Conservation (phyloP, 2,329 filamentous ascomycete species). For the Alternaria dauci region DNA sequence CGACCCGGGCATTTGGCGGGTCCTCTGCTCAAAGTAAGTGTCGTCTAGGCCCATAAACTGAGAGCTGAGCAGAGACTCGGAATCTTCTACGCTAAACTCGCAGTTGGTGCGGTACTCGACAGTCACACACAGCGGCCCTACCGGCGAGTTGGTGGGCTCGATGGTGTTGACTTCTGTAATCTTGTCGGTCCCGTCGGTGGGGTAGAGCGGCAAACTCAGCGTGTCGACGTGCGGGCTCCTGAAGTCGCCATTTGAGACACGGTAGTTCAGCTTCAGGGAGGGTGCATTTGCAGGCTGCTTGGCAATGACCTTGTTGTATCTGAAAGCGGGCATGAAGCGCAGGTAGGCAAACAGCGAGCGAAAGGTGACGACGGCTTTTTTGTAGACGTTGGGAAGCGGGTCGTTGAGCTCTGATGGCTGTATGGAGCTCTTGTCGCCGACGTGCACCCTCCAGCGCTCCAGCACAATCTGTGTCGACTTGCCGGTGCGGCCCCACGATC, state of each 20-base stretch:
- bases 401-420: constrained; percentile 66
- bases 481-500: constrained; percentile 58
- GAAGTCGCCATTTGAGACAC: constrained; percentile 71
- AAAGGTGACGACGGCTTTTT: constrained; percentile 95
- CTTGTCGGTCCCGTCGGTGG: constrained; percentile 61
- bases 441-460: constrained; percentile 88
- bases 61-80: constrained; percentile 88
- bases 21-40: constrained; percentile 80
- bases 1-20: constrained; percentile 74
- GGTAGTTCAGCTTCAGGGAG: constrained; percentile 77
- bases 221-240: constrained; percentile 68
- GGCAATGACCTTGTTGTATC: constrained; percentile 76
- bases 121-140: constrained; percentile 81
- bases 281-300: constrained; percentile 72
- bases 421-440: constrained; percentile 67
- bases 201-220: constrained; percentile 74
- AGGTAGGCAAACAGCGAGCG: constrained; percentile 84
- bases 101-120: constrained; percentile 88
- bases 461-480: constrained; percentile 76
- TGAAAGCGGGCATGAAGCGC: constrained; percentile 85
- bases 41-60: constrained; percentile 93
- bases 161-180: constrained; percentile 74
- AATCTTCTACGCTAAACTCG: constrained; percentile 89
- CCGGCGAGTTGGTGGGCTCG: constrained; percentile 83
- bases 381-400: constrained; percentile 87